A percentile compares a stretch with the other conserved stretches of the same genome.
phyloP scores from a whole-genome alignment of 495 filamentous ascomycete genomes.

The Talaromyces nanjingensis region DNA sequence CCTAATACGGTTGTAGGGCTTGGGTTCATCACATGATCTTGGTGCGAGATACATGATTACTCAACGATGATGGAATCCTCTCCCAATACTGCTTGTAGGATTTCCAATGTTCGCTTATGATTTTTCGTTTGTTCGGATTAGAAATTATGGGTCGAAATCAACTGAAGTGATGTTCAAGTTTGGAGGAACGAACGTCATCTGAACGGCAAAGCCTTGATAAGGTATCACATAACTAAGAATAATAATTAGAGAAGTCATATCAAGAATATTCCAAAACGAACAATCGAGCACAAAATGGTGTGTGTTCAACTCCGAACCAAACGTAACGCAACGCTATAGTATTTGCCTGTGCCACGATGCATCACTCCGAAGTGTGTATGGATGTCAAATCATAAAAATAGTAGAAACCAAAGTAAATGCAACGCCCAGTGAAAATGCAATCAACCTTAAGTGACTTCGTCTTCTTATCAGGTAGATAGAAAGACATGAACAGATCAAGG shows the following conservation, averaged over 20 bases:
- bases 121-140: too few relatives aligned
- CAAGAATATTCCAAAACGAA: background rate
- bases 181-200: too few relatives aligned
- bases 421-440: slow-evolving; percentile 1
- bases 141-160: too few relatives aligned
- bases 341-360: background rate
- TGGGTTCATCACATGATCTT: background rate
- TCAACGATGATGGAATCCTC: too few relatives aligned
- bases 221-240: background rate
- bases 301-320: background rate
- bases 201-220: background rate
- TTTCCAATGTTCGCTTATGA: too few relatives aligned
- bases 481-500: background rate
- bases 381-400: background rate
- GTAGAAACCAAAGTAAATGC: background rate
- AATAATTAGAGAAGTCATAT: background rate
- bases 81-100: too few relatives aligned
- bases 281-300: background rate
- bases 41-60: too few relatives aligned
- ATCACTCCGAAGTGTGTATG: background rate
- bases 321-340: background rate
- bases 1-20: background rate
- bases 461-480: background rate
- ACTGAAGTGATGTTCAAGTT: too few relatives aligned
- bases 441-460: background rate